Conservation (phyloP, 2,329 filamentous ascomycete genomes). For the Neofusicoccum parvum region DNA sequence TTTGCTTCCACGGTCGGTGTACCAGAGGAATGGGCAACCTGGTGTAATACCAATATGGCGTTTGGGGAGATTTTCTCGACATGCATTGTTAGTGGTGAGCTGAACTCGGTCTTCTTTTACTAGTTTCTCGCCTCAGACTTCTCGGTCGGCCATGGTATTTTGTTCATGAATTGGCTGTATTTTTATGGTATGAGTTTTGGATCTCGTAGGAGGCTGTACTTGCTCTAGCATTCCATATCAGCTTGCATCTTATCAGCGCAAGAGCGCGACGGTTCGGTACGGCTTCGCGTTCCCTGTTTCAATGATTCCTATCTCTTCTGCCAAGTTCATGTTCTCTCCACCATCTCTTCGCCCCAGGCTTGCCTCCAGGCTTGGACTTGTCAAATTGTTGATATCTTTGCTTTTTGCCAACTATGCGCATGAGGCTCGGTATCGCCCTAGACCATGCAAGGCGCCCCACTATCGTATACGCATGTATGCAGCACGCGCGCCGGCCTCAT, state of each 20-base stretch:
- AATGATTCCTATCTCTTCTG: background rate
- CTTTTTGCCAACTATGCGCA: background rate
- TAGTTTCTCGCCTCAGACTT: background rate
- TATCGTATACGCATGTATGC: background rate
- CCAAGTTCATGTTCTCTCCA: too few species aligned
- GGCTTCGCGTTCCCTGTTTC: background rate
- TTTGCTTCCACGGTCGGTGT: background rate
- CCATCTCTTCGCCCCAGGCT: too few species aligned
- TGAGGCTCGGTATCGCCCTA: background rate
- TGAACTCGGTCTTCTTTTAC: background rate
- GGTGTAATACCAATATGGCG: background rate
- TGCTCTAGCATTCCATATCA: background rate
- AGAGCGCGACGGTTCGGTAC: background rate
- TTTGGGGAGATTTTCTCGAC: background rate
- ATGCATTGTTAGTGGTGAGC: background rate
- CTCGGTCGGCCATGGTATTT: background rate
- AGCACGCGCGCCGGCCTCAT: background rate
- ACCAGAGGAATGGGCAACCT: slow-evolving; percentile 1
- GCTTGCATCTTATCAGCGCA: background rate
- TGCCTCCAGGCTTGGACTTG: too few species aligned
- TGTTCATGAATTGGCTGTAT: background rate
- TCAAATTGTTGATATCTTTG: background rate
- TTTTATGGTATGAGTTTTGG: background rate
- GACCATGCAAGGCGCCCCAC: background rate
- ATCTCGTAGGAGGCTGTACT: background rate